Evolutionary conservation across 2,329 filamentous ascomycete genomes (phyloP), one percentile per base, ranked within the genome.

Genomic region (Phaeosphaeriaceae sp.): DNA sequence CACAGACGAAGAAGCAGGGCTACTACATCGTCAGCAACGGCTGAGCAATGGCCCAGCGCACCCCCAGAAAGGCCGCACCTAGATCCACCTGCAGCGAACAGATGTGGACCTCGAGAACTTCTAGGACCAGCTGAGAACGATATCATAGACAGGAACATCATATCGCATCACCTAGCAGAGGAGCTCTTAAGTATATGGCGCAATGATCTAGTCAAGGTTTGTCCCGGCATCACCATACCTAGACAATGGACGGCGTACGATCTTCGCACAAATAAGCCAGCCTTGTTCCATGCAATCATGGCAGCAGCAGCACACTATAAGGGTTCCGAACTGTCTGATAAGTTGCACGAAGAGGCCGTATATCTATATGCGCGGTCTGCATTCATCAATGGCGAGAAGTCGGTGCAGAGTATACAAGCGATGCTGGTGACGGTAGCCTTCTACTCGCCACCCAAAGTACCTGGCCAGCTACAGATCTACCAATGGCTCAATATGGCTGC

Each of bases 311-410:
- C 74, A n/a, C 74, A 75, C 26, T 69, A 64, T 3, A 72, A 73
- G 54, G 75, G 74, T 1, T 66, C 66, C 3, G 63, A 60, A 3
- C 59, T 77, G 23, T 77, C 75, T 0, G 73, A 75, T 28, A 66
- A 64, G 35, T 56, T 77, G 2, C 67, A 75, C n/a, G 70, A 77
- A 54, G 75, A 77, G 44, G 65, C 75, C 1, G 63, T 76, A 1
- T 68, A 71, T 47, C 62, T 76, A 5, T 77, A 74, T 44, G 75
- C 75, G 30, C 67, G 70, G 51, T 69, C 67, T 5, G 61, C 73
- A 2, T 77, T 77, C 52, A 71, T 77, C 42, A 73, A 71, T n/a
- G 74, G 74, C n/a, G 74, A 76, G 51, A 77, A 77, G 56, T 72
- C 71, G 0, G 57, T 77, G n/a, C 70, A 77, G 54, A 69, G 70